These are phyloP conservation scores for Panicum miliaceum DNA, from an alignment of 176 grass and related monocot species.

Conservation along the genomic window DNA sequence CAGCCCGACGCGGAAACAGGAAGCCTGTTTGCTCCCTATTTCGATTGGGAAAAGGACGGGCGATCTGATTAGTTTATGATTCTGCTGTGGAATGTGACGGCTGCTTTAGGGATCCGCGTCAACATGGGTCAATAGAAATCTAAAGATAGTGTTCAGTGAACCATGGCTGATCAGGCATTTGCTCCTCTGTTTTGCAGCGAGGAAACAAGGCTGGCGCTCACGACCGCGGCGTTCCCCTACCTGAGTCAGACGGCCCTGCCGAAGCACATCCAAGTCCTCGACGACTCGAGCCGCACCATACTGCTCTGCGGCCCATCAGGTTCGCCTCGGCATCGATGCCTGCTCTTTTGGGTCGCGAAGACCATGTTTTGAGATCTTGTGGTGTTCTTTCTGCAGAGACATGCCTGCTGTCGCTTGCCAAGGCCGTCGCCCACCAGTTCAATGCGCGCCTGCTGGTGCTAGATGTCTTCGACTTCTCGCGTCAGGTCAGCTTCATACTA, in stretches of 20 bases:
- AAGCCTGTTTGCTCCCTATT: background rate
- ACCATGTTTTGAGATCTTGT: background rate
- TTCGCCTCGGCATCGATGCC: constrained; percentile 21
- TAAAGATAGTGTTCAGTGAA: constrained; percentile 12
- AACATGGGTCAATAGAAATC: constrained; percentile 5
- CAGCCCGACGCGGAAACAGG: background rate
- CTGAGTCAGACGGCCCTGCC: constrained; percentile 57
- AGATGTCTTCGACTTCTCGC: constrained; percentile 66
- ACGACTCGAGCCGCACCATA: constrained; percentile 68
- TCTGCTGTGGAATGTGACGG: background rate
- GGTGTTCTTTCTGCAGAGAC: constrained; percentile 47
- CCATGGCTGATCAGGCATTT: constrained; percentile 9
- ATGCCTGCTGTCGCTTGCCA: constrained; percentile 71
- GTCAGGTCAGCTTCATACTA: constrained; percentile 37
- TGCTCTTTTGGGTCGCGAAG: background rate
- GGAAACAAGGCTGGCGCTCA: constrained; percentile 57
- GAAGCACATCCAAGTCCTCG: constrained; percentile 62
- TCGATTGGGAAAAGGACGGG: background rate
- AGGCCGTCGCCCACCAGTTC: constrained; percentile 75
- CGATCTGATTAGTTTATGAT: constrained; percentile 22
- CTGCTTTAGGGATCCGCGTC: background rate
- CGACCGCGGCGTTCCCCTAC: constrained; percentile 74
- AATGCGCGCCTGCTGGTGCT: constrained; percentile 64
- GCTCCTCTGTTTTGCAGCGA: constrained; percentile 58
- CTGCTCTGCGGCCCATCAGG: constrained; percentile 81